phyloP scores from a whole-genome alignment of 345 rosid species.

The Bruguiera gymnorhiza region DNA sequence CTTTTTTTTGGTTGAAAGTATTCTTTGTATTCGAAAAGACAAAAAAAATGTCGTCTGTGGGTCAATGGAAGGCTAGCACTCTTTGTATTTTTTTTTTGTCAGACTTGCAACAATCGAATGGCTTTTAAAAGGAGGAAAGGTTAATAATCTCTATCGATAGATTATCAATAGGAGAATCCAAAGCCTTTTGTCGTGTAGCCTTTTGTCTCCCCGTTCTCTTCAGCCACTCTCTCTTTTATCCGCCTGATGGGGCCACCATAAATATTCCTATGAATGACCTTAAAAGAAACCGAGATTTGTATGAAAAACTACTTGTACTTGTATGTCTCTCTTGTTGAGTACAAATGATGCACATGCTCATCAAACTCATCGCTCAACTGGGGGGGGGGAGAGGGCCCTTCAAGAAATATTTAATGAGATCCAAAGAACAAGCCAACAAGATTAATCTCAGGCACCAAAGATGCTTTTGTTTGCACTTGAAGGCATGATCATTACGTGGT shows the following conservation, averaged over 20 bases:
- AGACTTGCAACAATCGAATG: constrained; percentile 10
- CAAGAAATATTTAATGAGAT: not conserved
- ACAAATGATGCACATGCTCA: not conserved
- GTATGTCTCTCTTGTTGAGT: constrained; percentile 5
- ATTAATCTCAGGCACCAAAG: not conserved
- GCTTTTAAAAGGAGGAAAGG: constrained; percentile 4
- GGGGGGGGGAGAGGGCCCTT: not conserved
- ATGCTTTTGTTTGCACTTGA: constrained; percentile 6
- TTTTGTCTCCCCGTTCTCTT: constrained; percentile 12
- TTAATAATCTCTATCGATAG: not conserved
- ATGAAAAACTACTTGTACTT: constrained; percentile 6
- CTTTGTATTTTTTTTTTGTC: not conserved
- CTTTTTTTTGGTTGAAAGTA: constrained; percentile 14
- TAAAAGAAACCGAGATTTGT: constrained; percentile 2
- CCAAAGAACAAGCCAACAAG: not conserved
- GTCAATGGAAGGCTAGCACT: too few relatives aligned
- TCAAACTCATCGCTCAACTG: not conserved
- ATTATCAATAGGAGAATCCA: constrained; percentile 30
- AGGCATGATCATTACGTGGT: not conserved
- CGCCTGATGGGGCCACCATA: constrained; percentile 10
- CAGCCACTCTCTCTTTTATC: not conserved
- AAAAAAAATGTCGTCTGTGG: too few relatives aligned
- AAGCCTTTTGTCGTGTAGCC: constrained; percentile 26
- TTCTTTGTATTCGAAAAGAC: too few relatives aligned
- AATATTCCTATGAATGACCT: constrained; percentile 6